phyloP scores from a whole-genome alignment of 2,329 filamentous ascomycete species.

The Anisogramma anomala region DNA sequence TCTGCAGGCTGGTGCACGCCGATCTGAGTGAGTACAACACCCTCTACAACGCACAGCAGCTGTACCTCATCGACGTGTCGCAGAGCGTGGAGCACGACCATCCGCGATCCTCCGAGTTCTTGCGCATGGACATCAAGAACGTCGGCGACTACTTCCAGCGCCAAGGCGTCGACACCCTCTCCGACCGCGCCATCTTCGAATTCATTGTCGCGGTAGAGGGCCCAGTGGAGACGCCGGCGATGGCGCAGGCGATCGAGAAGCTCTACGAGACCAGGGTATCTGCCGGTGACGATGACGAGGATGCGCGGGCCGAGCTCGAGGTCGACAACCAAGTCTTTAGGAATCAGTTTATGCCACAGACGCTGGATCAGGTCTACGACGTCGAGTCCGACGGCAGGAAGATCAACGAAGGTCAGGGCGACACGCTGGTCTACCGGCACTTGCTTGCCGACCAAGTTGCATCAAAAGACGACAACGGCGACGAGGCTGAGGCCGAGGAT shows the following conservation, averaged over 20 bases:
- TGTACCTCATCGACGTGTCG: slow-evolving; percentile 95
- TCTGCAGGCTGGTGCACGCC: slow-evolving; percentile 83
- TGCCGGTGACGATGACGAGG: slow-evolving; percentile 23
- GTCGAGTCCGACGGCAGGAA: slow-evolving; percentile 80
- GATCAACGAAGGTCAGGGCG: slow-evolving; percentile 60
- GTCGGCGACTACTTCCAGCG: slow-evolving; percentile 83
- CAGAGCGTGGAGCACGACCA: slow-evolving; percentile 97
- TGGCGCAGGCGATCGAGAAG: slow-evolving; percentile 52
- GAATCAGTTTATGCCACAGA: slow-evolving; percentile 94
- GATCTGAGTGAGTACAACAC: slow-evolving; percentile 98
- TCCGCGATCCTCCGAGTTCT: slow-evolving; percentile 79
- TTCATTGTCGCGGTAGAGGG: slow-evolving; percentile 62
- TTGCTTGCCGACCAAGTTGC: slow-evolving; percentile 60
- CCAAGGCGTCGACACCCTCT: slow-evolving; percentile 69
- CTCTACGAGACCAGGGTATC: slow-evolving; percentile 49
- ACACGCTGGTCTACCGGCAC: slow-evolving; percentile 73
- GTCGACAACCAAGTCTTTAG: slow-evolving; percentile 88
- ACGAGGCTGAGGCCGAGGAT: slow-evolving; percentile 26
- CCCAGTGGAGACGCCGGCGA: slow-evolving; percentile 46
- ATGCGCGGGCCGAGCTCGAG: slow-evolving; percentile 45
- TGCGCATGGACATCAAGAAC: slow-evolving; percentile 98
- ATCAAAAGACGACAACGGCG: slow-evolving; percentile 25
- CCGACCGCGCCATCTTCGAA: slow-evolving; percentile 69
- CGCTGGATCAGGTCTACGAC: slow-evolving; percentile 90
- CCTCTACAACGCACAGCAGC: slow-evolving; percentile 67